phyloP scores from a whole-genome alignment of 129 eudicot genomes.

The Arctium minus region DNA sequence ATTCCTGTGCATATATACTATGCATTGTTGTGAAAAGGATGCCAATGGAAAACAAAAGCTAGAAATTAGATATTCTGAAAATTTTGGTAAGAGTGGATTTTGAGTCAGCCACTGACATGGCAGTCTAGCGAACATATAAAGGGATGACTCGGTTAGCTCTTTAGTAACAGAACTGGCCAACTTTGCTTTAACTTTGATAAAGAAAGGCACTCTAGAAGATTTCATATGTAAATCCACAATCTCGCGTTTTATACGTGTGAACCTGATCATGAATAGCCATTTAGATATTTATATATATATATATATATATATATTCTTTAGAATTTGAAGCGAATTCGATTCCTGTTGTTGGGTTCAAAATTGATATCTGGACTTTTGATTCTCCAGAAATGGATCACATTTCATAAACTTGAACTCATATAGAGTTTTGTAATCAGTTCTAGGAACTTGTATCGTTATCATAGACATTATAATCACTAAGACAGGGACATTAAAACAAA shows the following conservation, averaged over 20 bases:
- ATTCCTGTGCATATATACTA: constrained; percentile 32
- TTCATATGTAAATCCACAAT: constrained; percentile 2
- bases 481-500: constrained; percentile 19
- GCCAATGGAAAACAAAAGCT: constrained; percentile 30
- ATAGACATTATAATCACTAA: constrained; percentile 20
- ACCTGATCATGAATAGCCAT: constrained; percentile 15
- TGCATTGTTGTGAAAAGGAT: constrained; percentile 27
- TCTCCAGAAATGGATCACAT: neutral
- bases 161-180: constrained; percentile 30
- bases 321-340: neutral
- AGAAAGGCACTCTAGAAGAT: constrained; percentile 23
- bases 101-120: constrained; percentile 53
- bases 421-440: neutral
- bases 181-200: constrained; percentile 38
- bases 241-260: constrained; percentile 8
- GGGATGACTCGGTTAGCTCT: constrained; percentile 19
- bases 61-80: constrained; percentile 34
- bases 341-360: constrained; percentile 18
- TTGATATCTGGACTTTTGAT: neutral
- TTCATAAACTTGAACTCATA: constrained; percentile 3
- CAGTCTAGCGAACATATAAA: constrained; percentile 21
- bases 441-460: constrained; percentile 16
- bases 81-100: constrained; percentile 25
- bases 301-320: constrained; percentile 3
- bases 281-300: constrained; percentile 1